Conservation (phyloP, 352 stramenopile species). For the Peronospora farinosa region DNA sequence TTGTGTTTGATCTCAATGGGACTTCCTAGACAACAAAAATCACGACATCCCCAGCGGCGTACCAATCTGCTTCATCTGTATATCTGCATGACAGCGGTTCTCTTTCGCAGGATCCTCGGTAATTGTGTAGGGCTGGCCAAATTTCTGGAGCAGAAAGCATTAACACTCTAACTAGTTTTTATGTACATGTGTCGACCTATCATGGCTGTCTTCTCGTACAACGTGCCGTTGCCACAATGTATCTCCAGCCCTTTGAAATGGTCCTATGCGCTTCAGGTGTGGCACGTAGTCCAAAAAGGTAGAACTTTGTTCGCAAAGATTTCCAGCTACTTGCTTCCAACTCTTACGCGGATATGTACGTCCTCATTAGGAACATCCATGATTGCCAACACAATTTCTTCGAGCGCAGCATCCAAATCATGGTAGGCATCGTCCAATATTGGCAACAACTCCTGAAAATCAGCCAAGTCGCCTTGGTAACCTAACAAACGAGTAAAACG, state of each 20-base stretch:
- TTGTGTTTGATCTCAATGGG: conserved; percentile 27
- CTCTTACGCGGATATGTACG: conserved; percentile 30
- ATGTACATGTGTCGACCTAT: conserved; percentile 7
- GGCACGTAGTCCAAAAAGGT: conserved; percentile 23
- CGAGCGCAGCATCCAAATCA: conserved; percentile 23
- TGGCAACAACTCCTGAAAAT: conserved; percentile 28
- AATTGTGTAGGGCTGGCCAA: conserved; percentile 26
- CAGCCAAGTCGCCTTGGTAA: conserved; percentile 23
- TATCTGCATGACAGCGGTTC: conserved; percentile 23
- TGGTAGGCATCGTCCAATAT: conserved; percentile 26
- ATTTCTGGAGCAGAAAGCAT: conserved; percentile 13
- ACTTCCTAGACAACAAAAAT: conserved; percentile 20
- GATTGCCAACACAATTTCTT: conserved; percentile 24
- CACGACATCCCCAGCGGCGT: conserved; percentile 22
- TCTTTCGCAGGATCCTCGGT: conserved; percentile 29
- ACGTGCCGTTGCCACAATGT: conserved; percentile 19
- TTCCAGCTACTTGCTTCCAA: conserved; percentile 30
- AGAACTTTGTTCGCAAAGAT: conserved; percentile 32
- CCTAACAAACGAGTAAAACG: conserved; percentile 23
- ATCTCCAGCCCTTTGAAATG: conserved; percentile 30
- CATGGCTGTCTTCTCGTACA: conserved; percentile 31
- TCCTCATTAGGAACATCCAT: conserved; percentile 27
- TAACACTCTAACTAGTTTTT: not conserved
- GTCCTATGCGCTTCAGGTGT: conserved; percentile 25
- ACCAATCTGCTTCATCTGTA: conserved; percentile 27